Evolutionary conservation across 352 stramenopile species (phyloP), one percentile per base, ranked within the genome.

Genomic region (Phytopythium cucurbitacearum): DNA sequence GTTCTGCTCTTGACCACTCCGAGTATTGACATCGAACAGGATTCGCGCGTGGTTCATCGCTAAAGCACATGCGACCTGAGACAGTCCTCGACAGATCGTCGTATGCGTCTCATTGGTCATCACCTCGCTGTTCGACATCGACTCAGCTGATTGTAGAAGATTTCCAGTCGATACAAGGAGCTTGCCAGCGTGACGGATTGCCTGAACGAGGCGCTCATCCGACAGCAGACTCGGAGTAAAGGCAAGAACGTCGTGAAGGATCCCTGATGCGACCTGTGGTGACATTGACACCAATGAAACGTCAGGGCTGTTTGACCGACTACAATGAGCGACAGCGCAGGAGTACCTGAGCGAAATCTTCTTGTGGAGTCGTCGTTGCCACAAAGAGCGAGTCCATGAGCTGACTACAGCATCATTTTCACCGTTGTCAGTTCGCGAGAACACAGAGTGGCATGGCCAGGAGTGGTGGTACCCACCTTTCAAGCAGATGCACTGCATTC

Each of bases 201-300:
- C 67, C 7, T 69, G 60, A 7, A 45, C 32, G 55, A 78, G 64
- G 16, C 39, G 59, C 40, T 64, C 52, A 0, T 63, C 51, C 2
- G 62, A 41, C 21, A 48, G 47, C 3, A 56, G 40, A 1, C 61
- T 58, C 15, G 52, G 49, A 37, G 56, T 73, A 49, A 49, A 71
- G 33, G 70, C 60, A n/a, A 88, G 79, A 3, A 65, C 76, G 54
- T 91, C 81, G 7, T 78, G 61, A 3, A 89, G 49, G 49, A 91
- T 85, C 36, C 71, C 73, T 44, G 72, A 70, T 38, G 76, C 74
- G 13, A 87, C 42, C 81, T 91, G 54, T 13, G 35, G 11, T 48
- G 7, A 56, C 43, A 63, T 40, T 21, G 40, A 53, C 21, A 60
- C 28, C 16, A 40, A 49, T 9, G 37, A 40, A 28, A 42, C 13